A percentile compares a stretch with the other conserved stretches of the same genome.
phyloP scores from a whole-genome alignment of 2,329 filamentous ascomycete species.

The Beauveria australis region DNA sequence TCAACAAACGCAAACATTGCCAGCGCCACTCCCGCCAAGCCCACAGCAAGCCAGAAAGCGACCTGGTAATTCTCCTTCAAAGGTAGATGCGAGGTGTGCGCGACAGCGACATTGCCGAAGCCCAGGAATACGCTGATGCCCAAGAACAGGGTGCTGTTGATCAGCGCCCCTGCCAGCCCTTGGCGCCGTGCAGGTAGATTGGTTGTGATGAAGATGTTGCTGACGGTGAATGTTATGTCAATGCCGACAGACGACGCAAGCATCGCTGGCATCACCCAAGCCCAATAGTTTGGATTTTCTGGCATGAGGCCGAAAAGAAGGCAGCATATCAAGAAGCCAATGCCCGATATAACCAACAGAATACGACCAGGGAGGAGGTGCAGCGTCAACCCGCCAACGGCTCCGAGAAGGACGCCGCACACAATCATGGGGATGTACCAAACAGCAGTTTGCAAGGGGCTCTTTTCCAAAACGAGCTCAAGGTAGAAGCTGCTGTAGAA shows the following conservation, averaged over 20 bases:
- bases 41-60: conserved; percentile 53
- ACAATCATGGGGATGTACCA: conserved; percentile 52
- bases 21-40: conserved; percentile 38
- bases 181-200: conserved; percentile 50
- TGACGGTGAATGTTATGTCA: conserved; percentile 58
- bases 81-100: conserved; percentile 43
- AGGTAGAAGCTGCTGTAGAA: conserved; percentile 59
- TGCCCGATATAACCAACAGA: conserved; percentile 42
- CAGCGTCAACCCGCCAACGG: conserved; percentile 45
- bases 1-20: conserved; percentile 26
- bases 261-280: conserved; percentile 54
- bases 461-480: conserved; percentile 41
- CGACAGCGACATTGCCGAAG: conserved; percentile 35
- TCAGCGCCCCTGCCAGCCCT: conserved; percentile 55
- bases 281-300: conserved; percentile 48
- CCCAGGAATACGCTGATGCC: conserved; percentile 53
- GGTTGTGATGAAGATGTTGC: conserved; percentile 61
- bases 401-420: conserved; percentile 49
- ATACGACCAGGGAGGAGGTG: conserved; percentile 46
- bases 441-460: conserved; percentile 44
- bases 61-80: conserved; percentile 45
- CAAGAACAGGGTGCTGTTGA: conserved; percentile 54
- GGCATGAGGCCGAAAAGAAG: conserved; percentile 51
- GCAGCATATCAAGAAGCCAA: conserved; percentile 41
- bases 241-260: conserved; percentile 54